Evolutionary conservation across 768 basidiomycete genomes (phyloP).

Genomic region (Naganishia randhawae): DNA sequence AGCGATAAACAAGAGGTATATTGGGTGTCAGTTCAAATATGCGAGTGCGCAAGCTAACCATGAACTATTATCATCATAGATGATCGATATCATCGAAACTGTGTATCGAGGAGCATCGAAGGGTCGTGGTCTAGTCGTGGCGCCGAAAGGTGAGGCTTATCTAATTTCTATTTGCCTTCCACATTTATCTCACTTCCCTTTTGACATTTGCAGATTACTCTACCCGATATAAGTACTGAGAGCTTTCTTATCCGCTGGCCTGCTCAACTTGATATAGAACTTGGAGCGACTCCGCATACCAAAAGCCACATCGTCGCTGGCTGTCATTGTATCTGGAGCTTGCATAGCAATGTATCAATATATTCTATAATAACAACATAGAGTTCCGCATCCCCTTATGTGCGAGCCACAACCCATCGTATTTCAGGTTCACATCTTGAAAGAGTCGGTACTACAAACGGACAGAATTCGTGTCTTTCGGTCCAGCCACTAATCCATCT

Average conservation of each 20-base stretch:
- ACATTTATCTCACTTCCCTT: conserved; percentile 15
- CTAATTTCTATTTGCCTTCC: conserved; percentile 3
- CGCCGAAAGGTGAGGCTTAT: conserved; percentile 73
- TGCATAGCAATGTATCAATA: neutral
- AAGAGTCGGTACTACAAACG: neutral
- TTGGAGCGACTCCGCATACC: too few relatives aligned
- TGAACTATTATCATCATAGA: conserved; percentile 52
- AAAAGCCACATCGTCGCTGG: too few relatives aligned
- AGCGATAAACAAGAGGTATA: conserved; percentile 94
- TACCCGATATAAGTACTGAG: conserved; percentile 70
- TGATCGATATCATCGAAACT: conserved; percentile 97
- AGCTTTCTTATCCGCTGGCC: neutral
- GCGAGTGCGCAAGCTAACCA: neutral
- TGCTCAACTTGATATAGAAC: too few relatives aligned
- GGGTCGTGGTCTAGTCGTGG: conserved; percentile 94
- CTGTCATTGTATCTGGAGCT: too few relatives aligned
- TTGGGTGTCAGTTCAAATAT: neutral
- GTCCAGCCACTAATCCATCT: conserved; percentile 36
- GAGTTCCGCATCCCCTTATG: neutral
- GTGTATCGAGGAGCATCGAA: conserved; percentile 97
- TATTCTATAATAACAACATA: conserved; percentile 1
- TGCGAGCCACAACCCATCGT: neutral
- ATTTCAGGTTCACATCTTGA: neutral
- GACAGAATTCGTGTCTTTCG: neutral
- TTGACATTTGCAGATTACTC: conserved; percentile 63